Conservation (phyloP, 345 rosid species). For the Gossypium herbaceum region DNA sequence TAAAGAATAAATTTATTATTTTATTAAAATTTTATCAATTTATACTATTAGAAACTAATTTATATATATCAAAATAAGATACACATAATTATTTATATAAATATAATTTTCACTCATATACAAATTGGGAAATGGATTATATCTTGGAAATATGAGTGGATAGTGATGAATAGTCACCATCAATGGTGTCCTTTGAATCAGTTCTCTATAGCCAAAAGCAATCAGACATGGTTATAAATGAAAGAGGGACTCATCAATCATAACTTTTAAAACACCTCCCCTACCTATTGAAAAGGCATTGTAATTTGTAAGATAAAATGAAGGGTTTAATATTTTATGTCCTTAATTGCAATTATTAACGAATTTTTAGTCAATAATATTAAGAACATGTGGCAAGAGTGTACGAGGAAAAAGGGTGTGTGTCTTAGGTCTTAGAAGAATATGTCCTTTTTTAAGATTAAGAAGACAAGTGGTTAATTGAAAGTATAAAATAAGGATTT, state of each 20-base stretch:
- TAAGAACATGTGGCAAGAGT: not conserved
- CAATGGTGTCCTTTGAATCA: not conserved
- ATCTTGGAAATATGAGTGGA: conserved; percentile 43
- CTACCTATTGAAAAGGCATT: conserved; percentile 16
- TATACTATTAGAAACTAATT: too few species aligned
- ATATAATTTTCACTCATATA: too few species aligned
- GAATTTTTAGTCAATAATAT: not conserved
- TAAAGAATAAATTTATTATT: too few species aligned
- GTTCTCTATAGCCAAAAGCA: conserved; percentile 42
- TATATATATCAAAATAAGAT: too few species aligned
- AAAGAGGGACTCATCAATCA: conserved; percentile 64
- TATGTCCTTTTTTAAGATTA: not conserved
- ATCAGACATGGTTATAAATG: conserved; percentile 64
- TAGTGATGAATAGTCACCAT: conserved; percentile 42
- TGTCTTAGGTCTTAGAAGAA: not conserved
- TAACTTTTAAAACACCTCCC: conserved; percentile 18
- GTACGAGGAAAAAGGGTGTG: conserved; percentile 28
- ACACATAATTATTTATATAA: too few species aligned
- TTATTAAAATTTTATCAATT: accelerated
- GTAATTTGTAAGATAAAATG: not conserved
- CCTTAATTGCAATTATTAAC: not conserved
- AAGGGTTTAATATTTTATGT: too few species aligned
- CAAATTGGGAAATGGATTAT: conserved; percentile 4
- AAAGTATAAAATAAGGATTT: conserved; percentile 5
- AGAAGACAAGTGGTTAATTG: conserved; percentile 1